Evolutionary conservation across 2,329 filamentous ascomycete genomes (phyloP).

Genomic region (Calonectria multiphialidica): DNA sequence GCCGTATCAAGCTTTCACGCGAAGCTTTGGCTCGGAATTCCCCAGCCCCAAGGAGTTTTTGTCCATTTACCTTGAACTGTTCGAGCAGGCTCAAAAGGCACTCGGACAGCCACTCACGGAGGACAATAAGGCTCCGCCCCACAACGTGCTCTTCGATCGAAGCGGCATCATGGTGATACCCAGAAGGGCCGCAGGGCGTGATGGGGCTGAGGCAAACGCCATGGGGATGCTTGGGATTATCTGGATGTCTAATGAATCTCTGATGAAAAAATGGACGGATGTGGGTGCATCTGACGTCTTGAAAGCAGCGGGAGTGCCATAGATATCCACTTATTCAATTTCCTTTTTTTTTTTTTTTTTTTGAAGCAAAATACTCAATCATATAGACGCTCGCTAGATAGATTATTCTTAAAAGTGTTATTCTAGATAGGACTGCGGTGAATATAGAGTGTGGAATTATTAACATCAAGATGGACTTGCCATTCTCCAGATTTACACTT

Average conservation of each 20-base stretch:
- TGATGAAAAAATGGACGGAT: slow-evolving; percentile 22
- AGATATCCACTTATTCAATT: background rate
- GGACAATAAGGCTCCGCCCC: slow-evolving; percentile 36
- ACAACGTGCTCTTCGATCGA: slow-evolving; percentile 59
- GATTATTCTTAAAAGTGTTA: background rate
- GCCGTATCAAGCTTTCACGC: slow-evolving; percentile 52
- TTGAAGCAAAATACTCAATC: background rate
- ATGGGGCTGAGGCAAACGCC: slow-evolving; percentile 55
- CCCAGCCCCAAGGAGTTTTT: slow-evolving; percentile 31
- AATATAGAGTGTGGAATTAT: background rate
- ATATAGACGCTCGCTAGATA: background rate
- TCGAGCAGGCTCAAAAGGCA: slow-evolving; percentile 25
- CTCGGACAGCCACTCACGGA: slow-evolving; percentile 9
- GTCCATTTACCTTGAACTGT: slow-evolving; percentile 42
- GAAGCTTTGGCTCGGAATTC: slow-evolving; percentile 44
- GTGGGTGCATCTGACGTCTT: slow-evolving; percentile 18
- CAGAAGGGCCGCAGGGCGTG: slow-evolving; percentile 48
- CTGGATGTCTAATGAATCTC: slow-evolving; percentile 21
- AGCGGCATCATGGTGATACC: slow-evolving; percentile 62
- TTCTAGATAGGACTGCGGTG: background rate
- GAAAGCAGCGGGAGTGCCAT: slow-evolving; percentile 21
- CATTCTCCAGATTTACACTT: background rate
- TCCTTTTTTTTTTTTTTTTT: background rate
- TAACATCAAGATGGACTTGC: too few species aligned
- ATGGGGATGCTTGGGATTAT: slow-evolving; percentile 61